Percentiles rank a stretch among this genome's conserved stretches.
phyloP scores from a whole-genome alignment of 208 protist species.

The Leishmania arabica region DNA sequence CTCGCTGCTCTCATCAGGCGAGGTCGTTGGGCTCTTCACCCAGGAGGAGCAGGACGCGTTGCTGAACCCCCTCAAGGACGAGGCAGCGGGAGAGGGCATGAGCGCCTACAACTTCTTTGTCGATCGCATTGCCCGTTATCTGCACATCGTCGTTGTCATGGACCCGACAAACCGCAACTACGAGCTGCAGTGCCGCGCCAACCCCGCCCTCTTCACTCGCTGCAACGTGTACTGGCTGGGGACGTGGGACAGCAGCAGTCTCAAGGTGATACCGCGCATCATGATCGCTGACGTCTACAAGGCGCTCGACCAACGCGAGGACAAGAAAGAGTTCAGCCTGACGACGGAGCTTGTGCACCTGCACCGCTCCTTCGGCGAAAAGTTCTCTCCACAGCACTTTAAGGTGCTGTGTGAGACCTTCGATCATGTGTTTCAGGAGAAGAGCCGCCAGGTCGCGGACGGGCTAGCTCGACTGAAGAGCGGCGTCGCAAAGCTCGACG shows the following conservation, averaged over 20 bases:
- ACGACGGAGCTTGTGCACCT: constrained; percentile 90
- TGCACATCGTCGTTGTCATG: constrained; percentile 96
- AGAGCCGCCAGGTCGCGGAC: constrained; percentile 77
- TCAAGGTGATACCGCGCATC: constrained; percentile 90
- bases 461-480: constrained; percentile 78
- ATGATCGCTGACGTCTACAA: constrained; percentile 86
- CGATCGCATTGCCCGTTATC: constrained; percentile 86
- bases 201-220: constrained; percentile 96
- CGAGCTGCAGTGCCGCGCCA: constrained; percentile 90
- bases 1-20: constrained; percentile 95
- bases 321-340: constrained; percentile 89
- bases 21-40: constrained; percentile 96
- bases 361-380: constrained; percentile 70
- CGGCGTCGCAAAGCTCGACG: constrained; percentile 96
- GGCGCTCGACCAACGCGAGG: constrained; percentile 62
- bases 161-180: constrained; percentile 95
- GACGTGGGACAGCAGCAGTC: constrained; percentile 88
- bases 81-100: constrained; percentile 83
- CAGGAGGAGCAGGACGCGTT: constrained; percentile 96
- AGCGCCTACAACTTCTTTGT: constrained; percentile 92
- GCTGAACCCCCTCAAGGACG: constrained; percentile 92
- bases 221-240: constrained; percentile 98
- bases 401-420: constrained; percentile 93
- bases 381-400: constrained; percentile 93
- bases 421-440: constrained; percentile 76